These are phyloP conservation scores for Neurospora tetrasperma DNA, from an alignment of 495 filamentous ascomycete species.

Conservation along the genomic window DNA sequence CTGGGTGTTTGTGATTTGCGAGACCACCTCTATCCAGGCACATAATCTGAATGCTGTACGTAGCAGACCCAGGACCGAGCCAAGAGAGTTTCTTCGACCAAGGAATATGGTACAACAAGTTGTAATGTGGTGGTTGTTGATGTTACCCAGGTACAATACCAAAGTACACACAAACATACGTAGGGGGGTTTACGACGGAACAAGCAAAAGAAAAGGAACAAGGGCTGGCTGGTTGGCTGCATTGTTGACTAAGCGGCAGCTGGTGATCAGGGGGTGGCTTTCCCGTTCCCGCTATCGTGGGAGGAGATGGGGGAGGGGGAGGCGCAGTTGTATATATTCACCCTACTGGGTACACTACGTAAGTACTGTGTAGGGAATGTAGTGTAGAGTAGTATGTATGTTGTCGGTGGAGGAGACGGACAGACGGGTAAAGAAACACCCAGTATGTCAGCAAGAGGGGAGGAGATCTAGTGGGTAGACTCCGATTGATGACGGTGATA, in stretches of 20 bases:
- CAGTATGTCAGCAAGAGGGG: neutral
- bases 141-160: neutral
- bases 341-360: no score
- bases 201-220: neutral
- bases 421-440: neutral
- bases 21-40: neutral
- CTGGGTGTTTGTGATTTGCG: neutral
- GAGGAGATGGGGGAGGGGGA: neutral
- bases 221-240: neutral
- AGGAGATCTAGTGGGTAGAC: no score
- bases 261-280: neutral
- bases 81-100: neutral
- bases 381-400: neutral
- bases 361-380: no score
- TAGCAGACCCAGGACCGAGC: neutral
- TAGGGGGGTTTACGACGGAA: neutral
- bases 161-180: neutral
- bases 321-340: no score
- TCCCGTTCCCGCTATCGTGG: neutral
- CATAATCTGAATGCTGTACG: neutral
- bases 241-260: neutral
- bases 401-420: neutral
- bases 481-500: neutral
- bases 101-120: neutral
- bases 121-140: neutral